Conservation (phyloP, 257 asterid genomes). For the Asclepias syriaca region DNA sequence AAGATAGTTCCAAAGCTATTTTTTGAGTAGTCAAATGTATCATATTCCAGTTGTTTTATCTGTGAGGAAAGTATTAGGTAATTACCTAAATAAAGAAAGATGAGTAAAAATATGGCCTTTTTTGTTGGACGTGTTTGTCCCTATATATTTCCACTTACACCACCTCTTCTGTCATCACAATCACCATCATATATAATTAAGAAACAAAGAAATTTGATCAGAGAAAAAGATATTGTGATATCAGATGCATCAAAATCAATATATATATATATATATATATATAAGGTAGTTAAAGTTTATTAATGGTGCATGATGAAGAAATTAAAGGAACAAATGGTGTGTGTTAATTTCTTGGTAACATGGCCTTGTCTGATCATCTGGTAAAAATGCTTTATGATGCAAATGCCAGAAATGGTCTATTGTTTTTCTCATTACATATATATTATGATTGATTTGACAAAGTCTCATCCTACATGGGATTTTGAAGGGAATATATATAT, state of each 20-base stretch:
- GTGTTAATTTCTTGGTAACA: constrained; percentile 5
- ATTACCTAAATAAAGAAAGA: constrained; percentile 17
- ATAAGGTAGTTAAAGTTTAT: neutral
- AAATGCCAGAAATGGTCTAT: constrained; percentile 8
- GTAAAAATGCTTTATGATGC: constrained; percentile 25
- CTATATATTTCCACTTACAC: constrained; percentile 1
- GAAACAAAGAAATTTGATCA: neutral
- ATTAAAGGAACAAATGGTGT: constrained; percentile 12
- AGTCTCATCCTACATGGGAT: constrained; percentile 13
- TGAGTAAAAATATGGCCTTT: constrained; percentile 10
- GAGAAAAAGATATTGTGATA: constrained; percentile 27
- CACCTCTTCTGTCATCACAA: constrained; percentile 6
- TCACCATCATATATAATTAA: constrained; percentile 1
- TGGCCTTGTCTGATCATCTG: constrained; percentile 13
- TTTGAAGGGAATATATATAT: neutral
- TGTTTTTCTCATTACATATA: neutral
- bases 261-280: neutral
- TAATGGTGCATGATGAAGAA: neutral
- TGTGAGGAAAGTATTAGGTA: constrained; percentile 23
- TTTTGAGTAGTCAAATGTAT: neutral
- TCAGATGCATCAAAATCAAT: constrained; percentile 76
- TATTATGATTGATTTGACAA: constrained; percentile 15
- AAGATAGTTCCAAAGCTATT: too few species aligned
- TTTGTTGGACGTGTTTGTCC: constrained; percentile 37
- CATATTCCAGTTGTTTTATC: neutral